These are phyloP conservation scores for Salicornia ramosissima DNA, from an alignment of 148 eudicot genomes.

Conservation along the genomic window DNA sequence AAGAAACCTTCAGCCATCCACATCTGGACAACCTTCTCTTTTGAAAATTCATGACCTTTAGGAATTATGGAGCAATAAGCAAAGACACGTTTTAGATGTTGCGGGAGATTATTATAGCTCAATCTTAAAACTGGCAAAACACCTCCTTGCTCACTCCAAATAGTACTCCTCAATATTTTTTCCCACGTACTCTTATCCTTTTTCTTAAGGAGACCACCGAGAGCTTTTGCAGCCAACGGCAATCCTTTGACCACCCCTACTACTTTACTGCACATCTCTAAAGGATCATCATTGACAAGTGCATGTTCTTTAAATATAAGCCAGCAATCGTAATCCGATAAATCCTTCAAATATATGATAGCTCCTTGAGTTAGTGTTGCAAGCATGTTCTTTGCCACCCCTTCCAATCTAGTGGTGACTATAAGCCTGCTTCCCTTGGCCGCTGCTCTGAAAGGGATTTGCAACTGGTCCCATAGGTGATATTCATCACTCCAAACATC, in stretches of 20 bases:
- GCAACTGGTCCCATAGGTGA: background rate
- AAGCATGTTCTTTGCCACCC: background rate
- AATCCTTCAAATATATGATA: background rate
- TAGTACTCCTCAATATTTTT: background rate
- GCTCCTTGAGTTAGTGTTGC: background rate
- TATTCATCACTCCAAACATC: conserved; percentile 12
- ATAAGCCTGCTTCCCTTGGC: conserved; percentile 2
- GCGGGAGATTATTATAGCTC: conserved; percentile 11
- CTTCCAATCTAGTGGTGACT: background rate
- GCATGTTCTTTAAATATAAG: conserved; percentile 12
- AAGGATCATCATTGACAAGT: background rate
- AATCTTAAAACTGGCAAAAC: background rate
- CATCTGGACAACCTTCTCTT: background rate
- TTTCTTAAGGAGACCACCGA: background rate
- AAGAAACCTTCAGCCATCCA: conserved; percentile 11
- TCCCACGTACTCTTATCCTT: background rate
- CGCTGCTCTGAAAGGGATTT: background rate
- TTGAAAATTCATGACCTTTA: background rate
- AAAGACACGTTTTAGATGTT: background rate
- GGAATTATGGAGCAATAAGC: conserved; percentile 7
- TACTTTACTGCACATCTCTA: background rate
- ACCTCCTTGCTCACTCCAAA: background rate
- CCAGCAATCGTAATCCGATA: conserved; percentile 12
- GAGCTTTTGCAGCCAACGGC: conserved; percentile 18
- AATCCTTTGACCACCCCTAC: background rate